Base-by-base conservation (phyloP, 805 yeast species). In the Suhomyces xylopsoci region DNA sequence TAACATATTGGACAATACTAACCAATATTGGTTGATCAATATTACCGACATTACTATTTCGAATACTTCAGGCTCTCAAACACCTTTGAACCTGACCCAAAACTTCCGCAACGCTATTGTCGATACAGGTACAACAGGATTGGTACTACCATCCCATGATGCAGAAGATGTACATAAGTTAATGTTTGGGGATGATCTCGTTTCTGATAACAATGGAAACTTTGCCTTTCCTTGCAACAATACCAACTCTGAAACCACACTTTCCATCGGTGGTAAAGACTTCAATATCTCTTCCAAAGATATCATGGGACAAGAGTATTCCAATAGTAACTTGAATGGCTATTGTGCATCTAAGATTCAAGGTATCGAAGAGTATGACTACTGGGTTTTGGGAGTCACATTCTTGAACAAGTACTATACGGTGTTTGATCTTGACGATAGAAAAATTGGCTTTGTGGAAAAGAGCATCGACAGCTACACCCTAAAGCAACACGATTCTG, bases 91-190 rank as follows among this genome's bases (percentile, higher is more conserved):
- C 10, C 12, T n/a, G 22, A 12, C 49, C 10, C n/a, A 3, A 5
- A 36, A 47, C 32, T 57, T 67, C n/a, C 68, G 80, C 61, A 55
- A 63, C 3, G 84, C 82, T 6, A 73, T 84, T 26, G 69, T 85
- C 19, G 90, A 85, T 63, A 81, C 87, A 6, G 90, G 90, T 20
- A 84, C 90, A 2, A 84, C 89, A 0, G 79, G 85, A 3, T 65
- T 85, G 24, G 81, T 81, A 3, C 65, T 83, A 43, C 82, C 87
- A 5, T 65, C 77, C 10, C 69, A 64, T 22, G 89, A 85, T 60
- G 88, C 89, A 1, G 53, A 73, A 41, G 69, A 56, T 20, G 51
- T 84, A 14, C 89, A 85, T 61, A 45, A 54, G 41, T 34, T 53
- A 28, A 66, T 84, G 4, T 81, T 71, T 58, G 83, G 85, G 49